Evolutionary conservation across 768 basidiomycete species (phyloP).

Genomic region (Mrakia hoshinonis): DNA sequence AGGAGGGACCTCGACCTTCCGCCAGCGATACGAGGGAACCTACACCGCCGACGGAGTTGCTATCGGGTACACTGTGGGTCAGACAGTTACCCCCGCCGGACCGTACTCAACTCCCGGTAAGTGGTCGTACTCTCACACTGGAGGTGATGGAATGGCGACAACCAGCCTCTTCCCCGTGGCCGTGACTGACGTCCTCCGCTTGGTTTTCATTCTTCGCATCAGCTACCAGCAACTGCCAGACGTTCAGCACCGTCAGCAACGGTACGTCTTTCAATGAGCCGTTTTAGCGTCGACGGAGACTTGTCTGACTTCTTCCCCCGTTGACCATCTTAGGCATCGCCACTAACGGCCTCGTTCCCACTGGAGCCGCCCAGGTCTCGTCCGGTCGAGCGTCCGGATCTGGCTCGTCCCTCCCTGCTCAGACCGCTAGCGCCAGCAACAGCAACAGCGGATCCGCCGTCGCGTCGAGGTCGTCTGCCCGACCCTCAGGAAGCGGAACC

Average conservation of each 20-base stretch:
- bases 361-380: not conserved
- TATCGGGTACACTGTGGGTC: conserved; percentile 39
- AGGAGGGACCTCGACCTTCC: conserved; percentile 50
- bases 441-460: too few relatives aligned
- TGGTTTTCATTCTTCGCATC: too few relatives aligned
- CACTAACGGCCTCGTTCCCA: conserved; percentile 9
- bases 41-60: conserved; percentile 11
- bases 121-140: too few relatives aligned
- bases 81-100: conserved; percentile 50
- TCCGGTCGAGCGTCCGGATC: too few relatives aligned
- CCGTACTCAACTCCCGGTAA: conserved; percentile 47
- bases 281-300: not conserved
- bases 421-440: too few relatives aligned
- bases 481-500: too few relatives aligned
- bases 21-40: conserved; percentile 43
- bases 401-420: too few relatives aligned
- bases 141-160: too few relatives aligned
- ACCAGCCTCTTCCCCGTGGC: too few relatives aligned
- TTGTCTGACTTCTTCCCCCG: not conserved
- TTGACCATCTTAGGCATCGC: not conserved
- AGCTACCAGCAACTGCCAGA: conserved; percentile 30
- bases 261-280: not conserved
- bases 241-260: conserved; percentile 30
- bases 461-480: too few relatives aligned
- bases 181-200: too few relatives aligned